Conservation (phyloP, 768 basidiomycete genomes). For the Pholiota conissans region DNA sequence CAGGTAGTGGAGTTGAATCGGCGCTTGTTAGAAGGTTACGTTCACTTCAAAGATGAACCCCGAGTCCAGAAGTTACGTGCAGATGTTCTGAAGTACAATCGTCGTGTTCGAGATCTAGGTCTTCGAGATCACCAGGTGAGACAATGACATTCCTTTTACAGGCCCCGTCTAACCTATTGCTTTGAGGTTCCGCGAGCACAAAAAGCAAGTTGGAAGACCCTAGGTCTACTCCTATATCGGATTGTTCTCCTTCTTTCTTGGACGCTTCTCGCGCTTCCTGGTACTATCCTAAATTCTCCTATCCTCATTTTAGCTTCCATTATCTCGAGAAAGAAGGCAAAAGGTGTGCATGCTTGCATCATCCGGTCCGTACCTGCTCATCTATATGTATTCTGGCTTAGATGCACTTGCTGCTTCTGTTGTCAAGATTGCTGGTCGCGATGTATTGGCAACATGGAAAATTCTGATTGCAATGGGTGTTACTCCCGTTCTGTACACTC, state of each 20-base stretch:
- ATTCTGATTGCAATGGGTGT: slow-evolving; percentile 91
- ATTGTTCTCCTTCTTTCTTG: slow-evolving; percentile 75
- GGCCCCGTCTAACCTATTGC: background rate
- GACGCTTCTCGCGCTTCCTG: slow-evolving; percentile 85
- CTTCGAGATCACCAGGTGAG: slow-evolving; percentile 89
- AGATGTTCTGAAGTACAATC: slow-evolving; percentile 89
- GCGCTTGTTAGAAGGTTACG: slow-evolving; percentile 90
- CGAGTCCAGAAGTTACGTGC: slow-evolving; percentile 77
- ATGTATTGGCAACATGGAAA: slow-evolving; percentile 98
- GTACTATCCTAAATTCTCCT: slow-evolving; percentile 87
- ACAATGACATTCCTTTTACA: background rate
- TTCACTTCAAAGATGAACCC: slow-evolving; percentile 90
- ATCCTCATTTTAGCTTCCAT: slow-evolving; percentile 90
- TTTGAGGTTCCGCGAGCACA: slow-evolving; percentile 82
- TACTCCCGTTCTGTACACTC: slow-evolving; percentile 80
- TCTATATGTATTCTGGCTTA: slow-evolving; percentile 29
- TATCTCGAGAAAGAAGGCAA: slow-evolving; percentile 86
- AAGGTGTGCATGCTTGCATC: slow-evolving; percentile 48
- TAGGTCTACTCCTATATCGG: slow-evolving; percentile 83
- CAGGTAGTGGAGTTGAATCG: slow-evolving; percentile 96
- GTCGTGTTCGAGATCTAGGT: slow-evolving; percentile 83
- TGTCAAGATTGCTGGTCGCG: slow-evolving; percentile 94
- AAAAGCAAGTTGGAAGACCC: slow-evolving; percentile 82
- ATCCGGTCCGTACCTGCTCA: background rate
- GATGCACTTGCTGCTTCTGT: slow-evolving; percentile 94